Base-by-base conservation (phyloP, 768 basidiomycete genomes). In the Boletus rubroflammeus region DNA sequence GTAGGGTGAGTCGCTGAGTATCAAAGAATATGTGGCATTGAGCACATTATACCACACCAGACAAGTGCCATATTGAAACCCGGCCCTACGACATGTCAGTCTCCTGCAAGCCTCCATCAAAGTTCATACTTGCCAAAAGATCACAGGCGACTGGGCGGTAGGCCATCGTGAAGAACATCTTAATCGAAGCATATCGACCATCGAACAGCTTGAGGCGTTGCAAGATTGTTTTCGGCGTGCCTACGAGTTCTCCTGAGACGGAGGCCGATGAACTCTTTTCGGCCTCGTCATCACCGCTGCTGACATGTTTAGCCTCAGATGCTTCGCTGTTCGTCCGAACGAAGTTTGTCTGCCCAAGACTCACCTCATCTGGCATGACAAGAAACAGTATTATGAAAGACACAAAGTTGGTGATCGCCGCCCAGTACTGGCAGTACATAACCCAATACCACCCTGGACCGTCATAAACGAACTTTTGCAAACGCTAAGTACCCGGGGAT, bases 41-140 rank as follows among this genome's bases (percentile, higher is more conserved):
- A 64, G 56, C 9, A 64, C 62, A 25, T 64, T 64, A 36, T 61
- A 64, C 62, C 62, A 64, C 43, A 63, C 59, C 10, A 64, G 54
- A 54, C 55, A 55, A 2, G 52, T 47, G 8, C 63, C 63, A 31
- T 64, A 64, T 39, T 61, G 62, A 36, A 64, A 64, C 28, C 59
- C 59, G 43, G 59, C 58, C 62, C 58, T 64, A 23, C 41, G 36
- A 26, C 28, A 34, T 15, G 6, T 42, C 38, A 47, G 8, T 23
- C 15, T 14, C 43, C 19, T 14, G 21, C 26, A 28, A 6, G 10
- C 3, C n/a, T 28, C n/a, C 10, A 19, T 6, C 11, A 26, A 43
- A 9, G 2, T 17, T 10, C 21, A 26, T 21, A 31, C 51, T 46
- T 29, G 52, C 61, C 61, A 62, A 41, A 62, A 62, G 15, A 62